Evolutionary conservation across 2,329 filamentous ascomycete species (phyloP).

Genomic region (Pseudovirgaria hyperparasitica): DNA sequence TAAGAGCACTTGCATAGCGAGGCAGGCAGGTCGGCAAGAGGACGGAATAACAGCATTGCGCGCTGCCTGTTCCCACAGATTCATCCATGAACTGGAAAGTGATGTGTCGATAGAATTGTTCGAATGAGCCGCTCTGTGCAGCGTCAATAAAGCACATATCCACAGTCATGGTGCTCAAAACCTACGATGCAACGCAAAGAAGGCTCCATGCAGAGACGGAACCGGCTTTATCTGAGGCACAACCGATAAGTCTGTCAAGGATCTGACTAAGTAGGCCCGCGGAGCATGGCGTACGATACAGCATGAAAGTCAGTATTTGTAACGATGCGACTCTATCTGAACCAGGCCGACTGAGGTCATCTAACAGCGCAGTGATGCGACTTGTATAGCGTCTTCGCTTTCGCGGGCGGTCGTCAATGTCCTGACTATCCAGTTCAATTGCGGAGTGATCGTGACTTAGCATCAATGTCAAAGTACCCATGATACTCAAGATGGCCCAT

Average conservation of each 20-base stretch:
- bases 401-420: no score
- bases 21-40: slow-evolving; percentile 65
- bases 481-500: no score
- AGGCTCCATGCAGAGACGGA: slow-evolving; percentile 70
- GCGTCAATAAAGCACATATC: slow-evolving; percentile 1
- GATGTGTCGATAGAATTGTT: no score
- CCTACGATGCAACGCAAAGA: slow-evolving; percentile 66
- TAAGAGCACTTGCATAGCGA: slow-evolving; percentile 57
- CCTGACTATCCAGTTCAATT: no score
- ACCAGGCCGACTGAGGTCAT: slow-evolving; percentile 17
- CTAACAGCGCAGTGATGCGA: no score
- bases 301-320: slow-evolving; percentile 40
- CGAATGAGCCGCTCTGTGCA: slow-evolving; percentile 16
- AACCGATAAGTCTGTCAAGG: slow-evolving; percentile 44
- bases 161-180: slow-evolving; percentile 3
- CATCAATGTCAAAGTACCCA: no score
- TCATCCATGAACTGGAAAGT: slow-evolving; percentile 48
- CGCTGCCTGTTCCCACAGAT: slow-evolving; percentile 62
- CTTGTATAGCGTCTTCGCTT: no score
- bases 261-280: slow-evolving; percentile 42
- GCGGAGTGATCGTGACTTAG: no score
- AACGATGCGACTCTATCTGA: slow-evolving; percentile 36
- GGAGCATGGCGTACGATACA: slow-evolving; percentile 24
- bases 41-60: slow-evolving; percentile 57
- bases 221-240: slow-evolving; percentile 57